Base-by-base conservation (phyloP, 2,329 filamentous ascomycete genomes). In the Lizonia empirigonia region DNA sequence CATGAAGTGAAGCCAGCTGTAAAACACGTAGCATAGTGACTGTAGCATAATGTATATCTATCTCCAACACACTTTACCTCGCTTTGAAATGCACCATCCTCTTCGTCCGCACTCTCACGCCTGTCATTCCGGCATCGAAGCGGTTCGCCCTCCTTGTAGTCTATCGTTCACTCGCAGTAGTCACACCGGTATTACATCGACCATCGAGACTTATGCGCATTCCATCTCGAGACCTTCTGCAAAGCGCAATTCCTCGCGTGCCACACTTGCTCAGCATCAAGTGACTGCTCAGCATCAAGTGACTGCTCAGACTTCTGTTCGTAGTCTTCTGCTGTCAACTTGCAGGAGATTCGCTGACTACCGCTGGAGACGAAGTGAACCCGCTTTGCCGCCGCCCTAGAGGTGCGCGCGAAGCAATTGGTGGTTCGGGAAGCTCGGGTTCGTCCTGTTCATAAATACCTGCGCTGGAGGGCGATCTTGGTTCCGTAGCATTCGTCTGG, bases 1-100 rank as follows among this genome's bases (percentile, higher is more conserved):
- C 24, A 53, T 62, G 44, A 52, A 56, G 18, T 55, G 46, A 29
- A 27, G 19, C 2, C 4, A 10, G 1, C 7, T 27, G 7, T 12
- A 5, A 13, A n/a, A 13, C 3, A 19, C 30, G 36, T 42, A 20
- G n/a, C n/a, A 39, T 39, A 40, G 27, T 22, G 7, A 23, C 32
- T 27, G 44, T 29, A 39, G 10, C 13, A 37, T 35, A 36, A 12
- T 47, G 34, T 33, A 40, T 16, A 35, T 18, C 16, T 26, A 9
- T 42, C 7, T 36, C n/a, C n/a, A 30, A n/a, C n/a, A n/a, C n/a
- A 7, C 36, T 23, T 32, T 9, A 59, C 15, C 53, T 22, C 23
- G 58, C 58, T 24, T 64, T 55, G 56, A 63, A 64, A 26, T 64
- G 56, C 34, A 59, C 47, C 23, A 65, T 60, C 42, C 44, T 53